Evolutionary conservation across 2,329 filamentous ascomycete genomes (phyloP), one percentile per base, ranked within the genome.

Genomic region (Massarina eburnea): DNA sequence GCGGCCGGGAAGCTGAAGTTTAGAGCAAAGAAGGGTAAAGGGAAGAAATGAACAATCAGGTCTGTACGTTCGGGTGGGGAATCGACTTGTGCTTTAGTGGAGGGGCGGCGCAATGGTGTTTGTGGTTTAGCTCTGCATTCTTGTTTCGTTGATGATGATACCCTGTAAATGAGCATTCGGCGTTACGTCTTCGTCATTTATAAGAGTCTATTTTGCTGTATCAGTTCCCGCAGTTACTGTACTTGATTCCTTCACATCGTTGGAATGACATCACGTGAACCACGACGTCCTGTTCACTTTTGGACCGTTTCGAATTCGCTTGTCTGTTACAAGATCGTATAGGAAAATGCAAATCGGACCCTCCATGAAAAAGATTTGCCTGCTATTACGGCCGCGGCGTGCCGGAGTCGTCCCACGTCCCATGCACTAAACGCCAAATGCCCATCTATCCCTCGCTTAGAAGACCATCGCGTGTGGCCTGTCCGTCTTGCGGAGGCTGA

Each of bases 401-500:
- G 61, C 66, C 67, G 61, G 64, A 66, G 61, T 65, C 61, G 58
- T 66, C 65, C 65, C 65, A 69, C 67, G 68, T 67, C 64, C 66
- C 66, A 69, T 67, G 62, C 64, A 66, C 64, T 61, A 54, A 70
- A 70, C 66, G 66, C 66, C 66, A 62, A 62, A 62, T 61, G 55
- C 57, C 66, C 58, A 52, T 63, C 62, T 54, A 62, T 55, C 58
- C 62, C 55, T 56, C 64, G 51, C 54, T 58, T 96, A 99, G 85
- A 92, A 99, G 80, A 89, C 89, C 94, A 99, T 97, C 86, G 95
- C 89, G 82, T 99, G 94, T 80, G 94, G 94, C 87, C 92, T 91
- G 84, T 99, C 92, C 73, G 94, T 94, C 83, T 91, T 96, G 81
- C 92, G 89, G 79, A 99, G 86, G 85, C 89, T 95, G 89, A 99